Percentiles rank a stretch among this genome's conserved stretches.
Conservation (phyloP, 768 basidiomycete species). For the Amanita muscaria region DNA sequence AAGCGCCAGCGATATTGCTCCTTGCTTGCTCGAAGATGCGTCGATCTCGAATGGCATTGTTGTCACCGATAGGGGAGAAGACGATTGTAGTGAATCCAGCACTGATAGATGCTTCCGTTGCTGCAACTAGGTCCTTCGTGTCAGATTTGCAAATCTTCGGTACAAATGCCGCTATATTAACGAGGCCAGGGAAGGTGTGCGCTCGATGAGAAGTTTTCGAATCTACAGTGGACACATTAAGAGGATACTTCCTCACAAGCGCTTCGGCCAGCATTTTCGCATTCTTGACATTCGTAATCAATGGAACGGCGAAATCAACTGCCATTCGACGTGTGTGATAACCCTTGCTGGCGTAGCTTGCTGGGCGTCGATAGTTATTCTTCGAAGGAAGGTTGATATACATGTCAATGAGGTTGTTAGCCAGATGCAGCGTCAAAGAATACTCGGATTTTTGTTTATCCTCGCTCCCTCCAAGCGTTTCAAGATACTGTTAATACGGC, state of each 20-base stretch:
- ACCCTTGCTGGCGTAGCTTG: constrained; percentile 94
- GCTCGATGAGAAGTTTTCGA: constrained; percentile 91
- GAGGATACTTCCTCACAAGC: constrained; percentile 77
- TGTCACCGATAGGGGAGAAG: constrained; percentile 63
- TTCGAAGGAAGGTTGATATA: constrained; percentile 99
- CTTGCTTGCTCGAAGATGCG: constrained; percentile 62
- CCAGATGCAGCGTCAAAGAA: constrained; percentile 92
- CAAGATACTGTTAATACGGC: constrained; percentile 57
- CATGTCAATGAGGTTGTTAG: constrained; percentile 96
- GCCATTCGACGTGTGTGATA: constrained; percentile 98
- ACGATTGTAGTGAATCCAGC: constrained; percentile 87
- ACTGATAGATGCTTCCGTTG: constrained; percentile 75
- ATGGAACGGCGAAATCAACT: constrained; percentile 94
- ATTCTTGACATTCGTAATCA: constrained; percentile 98
- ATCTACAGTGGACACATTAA: constrained; percentile 86
- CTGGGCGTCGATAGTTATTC: constrained; percentile 94
- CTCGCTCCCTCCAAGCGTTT: constrained; percentile 65
- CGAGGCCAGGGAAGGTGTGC: constrained; percentile 82
- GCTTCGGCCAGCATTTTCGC: constrained; percentile 96
- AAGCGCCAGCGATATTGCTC: constrained; percentile 47
- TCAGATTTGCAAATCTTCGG: constrained; percentile 52
- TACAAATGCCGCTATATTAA: constrained; percentile 84
- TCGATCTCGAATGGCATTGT: constrained; percentile 57
- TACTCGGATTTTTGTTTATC: constrained; percentile 93
- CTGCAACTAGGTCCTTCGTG: constrained; percentile 53